Evolutionary conservation across 768 basidiomycete genomes (phyloP).

Genomic region (Phaeolepiota aurea): DNA sequence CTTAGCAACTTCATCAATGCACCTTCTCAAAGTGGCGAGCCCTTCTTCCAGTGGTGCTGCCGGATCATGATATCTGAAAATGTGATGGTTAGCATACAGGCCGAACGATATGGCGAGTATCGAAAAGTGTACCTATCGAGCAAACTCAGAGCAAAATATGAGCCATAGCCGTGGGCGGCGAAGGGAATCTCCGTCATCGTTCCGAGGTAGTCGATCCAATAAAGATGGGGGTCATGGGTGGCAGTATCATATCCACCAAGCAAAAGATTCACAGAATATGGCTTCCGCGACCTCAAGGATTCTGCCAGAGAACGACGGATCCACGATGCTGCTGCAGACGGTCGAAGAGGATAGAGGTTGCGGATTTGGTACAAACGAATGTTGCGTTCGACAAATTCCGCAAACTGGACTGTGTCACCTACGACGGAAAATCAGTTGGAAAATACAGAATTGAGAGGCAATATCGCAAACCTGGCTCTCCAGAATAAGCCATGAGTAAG

Average conservation of each 20-base stretch:
- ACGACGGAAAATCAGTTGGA: conserved; percentile 4
- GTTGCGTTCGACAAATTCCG: conserved; percentile 94
- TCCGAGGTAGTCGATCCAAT: conserved; percentile 96
- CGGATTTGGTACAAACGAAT: conserved; percentile 94
- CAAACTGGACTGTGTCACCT: conserved; percentile 97
- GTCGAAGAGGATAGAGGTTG: conserved; percentile 82
- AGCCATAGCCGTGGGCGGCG: conserved; percentile 91
- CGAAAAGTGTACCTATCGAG: conserved; percentile 66
- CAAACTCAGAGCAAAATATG: conserved; percentile 87
- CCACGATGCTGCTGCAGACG: conserved; percentile 90
- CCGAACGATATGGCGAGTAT: background rate
- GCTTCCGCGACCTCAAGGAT: conserved; percentile 77
- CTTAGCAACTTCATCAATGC: conserved; percentile 83
- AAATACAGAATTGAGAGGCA: conserved; percentile 1
- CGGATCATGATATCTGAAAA: conserved; percentile 79
- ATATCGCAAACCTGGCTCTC: conserved; percentile 69
- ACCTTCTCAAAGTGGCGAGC: conserved; percentile 72
- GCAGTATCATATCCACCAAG: conserved; percentile 89
- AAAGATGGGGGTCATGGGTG: conserved; percentile 63
- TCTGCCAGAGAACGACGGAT: conserved; percentile 86
- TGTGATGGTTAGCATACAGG: background rate
- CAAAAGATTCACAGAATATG: conserved; percentile 89
- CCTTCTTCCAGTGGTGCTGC: conserved; percentile 82
- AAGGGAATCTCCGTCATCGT: conserved; percentile 86
- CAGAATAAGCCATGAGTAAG: conserved; percentile 90